phyloP scores from a whole-genome alignment of 2,329 filamentous ascomycete genomes.

The Colletotrichum scovillei region DNA sequence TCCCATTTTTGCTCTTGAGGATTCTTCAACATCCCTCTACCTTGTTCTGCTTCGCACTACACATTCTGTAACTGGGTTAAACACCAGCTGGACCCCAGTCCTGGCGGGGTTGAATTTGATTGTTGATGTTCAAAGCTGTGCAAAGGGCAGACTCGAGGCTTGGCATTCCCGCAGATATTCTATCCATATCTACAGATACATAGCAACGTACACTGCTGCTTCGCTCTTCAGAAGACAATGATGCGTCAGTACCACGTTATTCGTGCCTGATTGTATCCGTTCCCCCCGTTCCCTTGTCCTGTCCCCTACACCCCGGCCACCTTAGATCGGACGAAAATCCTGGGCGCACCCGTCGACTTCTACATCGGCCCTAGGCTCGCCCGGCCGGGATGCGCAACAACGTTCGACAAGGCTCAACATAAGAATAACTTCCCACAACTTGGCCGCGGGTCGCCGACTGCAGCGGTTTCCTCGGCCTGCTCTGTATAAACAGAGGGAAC shows the following conservation, averaged over 20 bases:
- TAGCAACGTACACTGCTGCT: background rate
- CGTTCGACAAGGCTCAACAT: conserved; percentile 29
- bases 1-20: background rate
- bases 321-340: conserved; percentile 25
- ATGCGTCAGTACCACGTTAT: conserved; percentile 6
- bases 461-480: background rate
- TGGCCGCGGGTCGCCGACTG: background rate
- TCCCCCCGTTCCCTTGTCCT: background rate
- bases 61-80: background rate
- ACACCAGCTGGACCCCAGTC: background rate
- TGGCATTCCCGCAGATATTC: conserved; percentile 21
- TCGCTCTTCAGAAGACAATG: background rate
- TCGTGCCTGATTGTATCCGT: conserved; percentile 1
- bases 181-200: conserved; percentile 5
- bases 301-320: background rate
- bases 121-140: conserved; percentile 8
- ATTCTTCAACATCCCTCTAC: background rate
- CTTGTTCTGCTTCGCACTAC: background rate
- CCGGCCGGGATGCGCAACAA: background rate
- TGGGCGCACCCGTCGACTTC: conserved; percentile 11
- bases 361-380: conserved; percentile 11
- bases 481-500: conserved; percentile 26
- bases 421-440: conserved; percentile 9
- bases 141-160: conserved; percentile 20
- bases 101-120: background rate